A percentile compares a stretch with the other conserved stretches of the same genome.
Conservation (phyloP, 768 basidiomycete genomes). For the Hydnum rufescens region DNA sequence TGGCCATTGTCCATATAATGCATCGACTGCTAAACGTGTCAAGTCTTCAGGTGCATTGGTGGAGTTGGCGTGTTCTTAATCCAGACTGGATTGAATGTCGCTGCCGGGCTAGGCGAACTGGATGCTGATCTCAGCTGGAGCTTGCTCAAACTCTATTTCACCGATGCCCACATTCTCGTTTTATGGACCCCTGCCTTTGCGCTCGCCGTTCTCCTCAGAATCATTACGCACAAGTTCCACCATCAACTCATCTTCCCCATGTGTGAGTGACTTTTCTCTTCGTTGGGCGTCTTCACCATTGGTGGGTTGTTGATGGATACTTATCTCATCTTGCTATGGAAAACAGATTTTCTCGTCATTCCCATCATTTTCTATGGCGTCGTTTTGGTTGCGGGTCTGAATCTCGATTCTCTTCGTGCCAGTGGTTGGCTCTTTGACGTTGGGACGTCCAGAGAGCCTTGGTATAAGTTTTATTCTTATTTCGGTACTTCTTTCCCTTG, state of each 20-base stretch:
- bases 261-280: slow-evolving; percentile 29
- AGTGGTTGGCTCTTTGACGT: slow-evolving; percentile 81
- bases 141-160: slow-evolving; percentile 48
- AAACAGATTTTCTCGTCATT: slow-evolving; percentile 56
- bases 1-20: slow-evolving; percentile 9
- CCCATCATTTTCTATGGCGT: slow-evolving; percentile 71
- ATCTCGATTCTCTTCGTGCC: slow-evolving; percentile 37
- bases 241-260: slow-evolving; percentile 86
- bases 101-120: slow-evolving; percentile 56
- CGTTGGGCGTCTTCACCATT: background rate
- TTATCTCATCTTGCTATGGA: too few relatives aligned
- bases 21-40: background rate
- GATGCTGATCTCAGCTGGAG: slow-evolving; percentile 48
- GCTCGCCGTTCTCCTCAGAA: slow-evolving; percentile 54
- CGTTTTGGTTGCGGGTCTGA: slow-evolving; percentile 38
- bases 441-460: slow-evolving; percentile 26
- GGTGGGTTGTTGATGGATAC: background rate
- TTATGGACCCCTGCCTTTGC: slow-evolving; percentile 67
- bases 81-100: slow-evolving; percentile 73
- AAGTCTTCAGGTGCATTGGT: slow-evolving; percentile 34
- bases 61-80: slow-evolving; percentile 92
- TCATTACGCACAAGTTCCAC: slow-evolving; percentile 59
- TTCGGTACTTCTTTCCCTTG: slow-evolving; percentile 37
- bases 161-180: slow-evolving; percentile 37
- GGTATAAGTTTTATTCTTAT: slow-evolving; percentile 77